phyloP scores from a whole-genome alignment of 2,329 filamentous ascomycete genomes.

The Colletotrichum gloeosporioides region DNA sequence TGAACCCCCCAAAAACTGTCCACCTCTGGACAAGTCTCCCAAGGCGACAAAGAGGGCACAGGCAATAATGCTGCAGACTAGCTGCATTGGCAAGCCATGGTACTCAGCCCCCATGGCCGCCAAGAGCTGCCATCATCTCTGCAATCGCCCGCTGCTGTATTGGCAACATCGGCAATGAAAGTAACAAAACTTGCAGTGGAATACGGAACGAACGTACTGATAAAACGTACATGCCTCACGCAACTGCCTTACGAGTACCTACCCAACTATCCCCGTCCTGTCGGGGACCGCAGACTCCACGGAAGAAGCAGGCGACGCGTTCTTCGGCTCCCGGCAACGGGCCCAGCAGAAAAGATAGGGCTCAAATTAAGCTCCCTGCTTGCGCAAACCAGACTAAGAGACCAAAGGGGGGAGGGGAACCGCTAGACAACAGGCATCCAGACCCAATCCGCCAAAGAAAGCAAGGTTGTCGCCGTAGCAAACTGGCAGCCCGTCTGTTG shows the following conservation, averaged over 20 bases:
- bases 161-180: background rate
- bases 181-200: background rate
- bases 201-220: background rate
- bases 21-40: background rate
- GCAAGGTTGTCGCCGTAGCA: background rate
- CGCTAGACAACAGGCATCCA: background rate
- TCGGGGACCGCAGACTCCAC: background rate
- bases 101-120: background rate
- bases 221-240: background rate
- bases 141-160: background rate
- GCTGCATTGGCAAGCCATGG: background rate
- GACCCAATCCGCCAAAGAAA: background rate
- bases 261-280: background rate
- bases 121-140: background rate
- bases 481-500: background rate
- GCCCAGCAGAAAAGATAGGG: background rate
- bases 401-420: background rate
- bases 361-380: background rate
- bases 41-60: background rate
- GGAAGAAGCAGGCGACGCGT: background rate
- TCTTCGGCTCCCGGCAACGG: background rate
- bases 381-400: background rate
- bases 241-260: background rate
- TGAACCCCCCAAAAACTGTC: background rate
- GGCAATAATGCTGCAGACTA: background rate